A percentile compares a stretch with the other conserved stretches of the same genome.
Evolutionary conservation across 2,329 filamentous ascomycete genomes (phyloP).

Genomic region (Botrytis elliptica): DNA sequence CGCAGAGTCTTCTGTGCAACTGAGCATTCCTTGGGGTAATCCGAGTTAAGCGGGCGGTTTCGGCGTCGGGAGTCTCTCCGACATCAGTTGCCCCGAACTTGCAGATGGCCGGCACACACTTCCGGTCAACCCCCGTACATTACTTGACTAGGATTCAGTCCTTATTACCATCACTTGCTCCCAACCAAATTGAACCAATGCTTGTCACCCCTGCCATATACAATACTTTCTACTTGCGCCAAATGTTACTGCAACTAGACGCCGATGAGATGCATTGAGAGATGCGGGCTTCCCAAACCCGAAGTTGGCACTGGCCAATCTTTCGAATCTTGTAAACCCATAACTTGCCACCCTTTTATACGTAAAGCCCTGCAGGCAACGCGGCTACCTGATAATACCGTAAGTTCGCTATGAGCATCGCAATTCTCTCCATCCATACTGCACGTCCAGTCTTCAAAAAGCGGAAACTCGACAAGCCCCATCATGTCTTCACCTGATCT

Average conservation of each 20-base stretch:
- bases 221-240: not conserved
- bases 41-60: not conserved
- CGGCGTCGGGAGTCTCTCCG: slow-evolving; percentile 12
- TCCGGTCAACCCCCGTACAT: slow-evolving; percentile 2
- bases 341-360: slow-evolving; percentile 7
- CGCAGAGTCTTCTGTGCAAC: not conserved
- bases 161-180: not conserved
- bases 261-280: slow-evolving; percentile 8
- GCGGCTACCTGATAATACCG: slow-evolving; percentile 12
- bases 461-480: not conserved
- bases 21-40: not conserved
- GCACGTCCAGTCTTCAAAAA: slow-evolving; percentile 15
- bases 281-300: not conserved
- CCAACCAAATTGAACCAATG: not conserved
- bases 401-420: slow-evolving; percentile 14
- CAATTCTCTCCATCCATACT: slow-evolving; percentile 8
- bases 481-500: slow-evolving; percentile 20
- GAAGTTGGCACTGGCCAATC: slow-evolving; percentile 3
- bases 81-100: not conserved
- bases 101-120: slow-evolving; percentile 7
- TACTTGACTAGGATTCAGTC: not conserved
- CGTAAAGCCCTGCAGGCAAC: not conserved
- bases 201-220: not conserved
- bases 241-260: not conserved
- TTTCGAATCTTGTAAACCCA: not conserved